These are phyloP conservation scores for Daphne laureola DNA, from an alignment of 441 rosid genomes.

Conservation along the genomic window DNA sequence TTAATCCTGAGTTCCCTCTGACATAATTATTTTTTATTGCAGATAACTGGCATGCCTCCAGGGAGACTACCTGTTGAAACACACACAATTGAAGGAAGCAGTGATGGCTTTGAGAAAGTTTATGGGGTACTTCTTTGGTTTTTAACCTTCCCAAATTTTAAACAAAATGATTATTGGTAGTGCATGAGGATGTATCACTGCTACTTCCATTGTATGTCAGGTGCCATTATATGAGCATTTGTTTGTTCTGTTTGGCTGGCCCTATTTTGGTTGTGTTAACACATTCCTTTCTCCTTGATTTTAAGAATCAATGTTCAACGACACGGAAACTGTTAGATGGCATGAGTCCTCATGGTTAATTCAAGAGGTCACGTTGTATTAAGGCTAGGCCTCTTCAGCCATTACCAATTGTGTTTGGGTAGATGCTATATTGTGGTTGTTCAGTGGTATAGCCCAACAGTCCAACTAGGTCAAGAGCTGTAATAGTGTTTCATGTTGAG, in stretches of 20 bases:
- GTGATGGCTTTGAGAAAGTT: conserved; percentile 48
- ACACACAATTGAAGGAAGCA: conserved; percentile 52
- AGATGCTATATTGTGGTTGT: no score
- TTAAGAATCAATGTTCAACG: no score
- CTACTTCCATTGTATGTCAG: not conserved
- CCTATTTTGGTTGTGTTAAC: not conserved
- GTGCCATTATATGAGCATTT: conserved; percentile 1
- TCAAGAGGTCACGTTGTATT: no score
- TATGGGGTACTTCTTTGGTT: conserved; percentile 46
- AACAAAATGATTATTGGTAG: conserved; percentile 4
- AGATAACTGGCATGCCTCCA: conserved; percentile 92
- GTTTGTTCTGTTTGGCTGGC: conserved; percentile 1
- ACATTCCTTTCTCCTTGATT: no score
- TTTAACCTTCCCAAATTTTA: not conserved
- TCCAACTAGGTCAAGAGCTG: no score
- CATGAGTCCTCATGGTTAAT: no score
- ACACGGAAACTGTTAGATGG: no score
- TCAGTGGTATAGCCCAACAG: no score
- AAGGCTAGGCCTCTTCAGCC: no score
- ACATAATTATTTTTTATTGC: conserved; percentile 15
- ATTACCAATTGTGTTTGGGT: no score
- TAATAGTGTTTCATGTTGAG: no score
- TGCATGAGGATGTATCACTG: not conserved
- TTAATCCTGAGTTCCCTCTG: no score
- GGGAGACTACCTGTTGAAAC: conserved; percentile 93